Evolutionary conservation across 257 asterid genomes (phyloP).

Genomic region (Cordia subcordata): DNA sequence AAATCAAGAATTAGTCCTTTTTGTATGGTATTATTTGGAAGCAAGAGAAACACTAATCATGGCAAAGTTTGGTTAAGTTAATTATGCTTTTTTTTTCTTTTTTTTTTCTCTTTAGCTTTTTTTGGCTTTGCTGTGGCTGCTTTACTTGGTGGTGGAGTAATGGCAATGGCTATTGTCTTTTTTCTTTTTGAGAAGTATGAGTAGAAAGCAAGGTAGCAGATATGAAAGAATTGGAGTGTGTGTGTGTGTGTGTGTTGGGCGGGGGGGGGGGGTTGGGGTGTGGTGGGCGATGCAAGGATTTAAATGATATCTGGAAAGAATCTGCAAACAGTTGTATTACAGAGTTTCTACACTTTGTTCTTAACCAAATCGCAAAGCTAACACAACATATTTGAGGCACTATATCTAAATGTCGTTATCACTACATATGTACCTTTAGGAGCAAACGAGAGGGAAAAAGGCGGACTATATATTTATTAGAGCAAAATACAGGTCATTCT

Average conservation of each 20-base stretch:
- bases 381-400: no score
- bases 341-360: neutral
- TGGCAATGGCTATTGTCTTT: neutral
- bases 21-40: constrained; percentile 23
- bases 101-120: neutral
- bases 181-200: neutral
- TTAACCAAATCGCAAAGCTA: no score
- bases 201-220: neutral
- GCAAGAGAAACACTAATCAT: constrained; percentile 45
- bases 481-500: no score
- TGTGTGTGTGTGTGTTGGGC: no score
- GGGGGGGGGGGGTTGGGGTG: neutral
- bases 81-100: constrained; percentile 12
- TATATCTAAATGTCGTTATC: neutral
- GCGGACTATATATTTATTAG: no score
- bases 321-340: neutral
- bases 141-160: constrained; percentile 37
- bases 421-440: neutral
- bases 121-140: constrained; percentile 29
- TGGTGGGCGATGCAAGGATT: neutral
- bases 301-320: neutral
- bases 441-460: neutral
- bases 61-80: constrained; percentile 20
- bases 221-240: neutral
- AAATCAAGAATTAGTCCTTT: neutral